phyloP scores from a whole-genome alignment of 2,329 filamentous ascomycete species.

The Beauveria rudraprayagi region DNA sequence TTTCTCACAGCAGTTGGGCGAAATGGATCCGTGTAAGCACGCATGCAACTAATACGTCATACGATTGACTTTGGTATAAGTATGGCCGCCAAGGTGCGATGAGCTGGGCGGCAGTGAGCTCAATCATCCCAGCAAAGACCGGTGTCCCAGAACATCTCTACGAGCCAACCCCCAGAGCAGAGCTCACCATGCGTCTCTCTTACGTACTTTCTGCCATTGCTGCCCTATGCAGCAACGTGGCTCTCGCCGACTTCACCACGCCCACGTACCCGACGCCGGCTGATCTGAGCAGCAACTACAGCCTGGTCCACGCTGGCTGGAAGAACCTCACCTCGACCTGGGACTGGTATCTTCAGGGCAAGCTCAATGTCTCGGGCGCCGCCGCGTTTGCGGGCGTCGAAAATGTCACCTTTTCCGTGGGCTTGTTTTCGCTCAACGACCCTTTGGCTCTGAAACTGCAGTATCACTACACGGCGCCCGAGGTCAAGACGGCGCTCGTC shows the following conservation, averaged over 20 bases:
- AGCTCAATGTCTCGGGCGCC: background rate
- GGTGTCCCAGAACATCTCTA: background rate
- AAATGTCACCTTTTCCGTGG: conserved; percentile 5
- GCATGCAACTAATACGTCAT: background rate
- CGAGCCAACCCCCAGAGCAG: background rate
- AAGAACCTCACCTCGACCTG: background rate
- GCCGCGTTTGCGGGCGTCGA: background rate
- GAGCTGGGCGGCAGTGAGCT: too few species aligned
- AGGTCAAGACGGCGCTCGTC: background rate
- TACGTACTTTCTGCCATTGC: background rate
- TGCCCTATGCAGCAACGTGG: background rate
- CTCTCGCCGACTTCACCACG: background rate
- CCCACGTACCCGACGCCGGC: conserved; percentile 1
- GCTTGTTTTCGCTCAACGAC: conserved; percentile 6
- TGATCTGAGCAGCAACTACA: conserved; percentile 3
- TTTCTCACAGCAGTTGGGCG: background rate
- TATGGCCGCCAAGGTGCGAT: background rate
- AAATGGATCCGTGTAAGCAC: background rate
- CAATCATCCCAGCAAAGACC: too few species aligned
- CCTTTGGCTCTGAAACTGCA: background rate
- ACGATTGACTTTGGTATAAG: background rate
- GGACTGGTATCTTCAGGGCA: background rate
- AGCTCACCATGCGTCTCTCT: background rate
- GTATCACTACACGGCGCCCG: background rate
- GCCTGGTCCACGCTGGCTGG: background rate